A percentile compares a stretch with the other conserved stretches of the same genome.
Evolutionary conservation across 352 stramenopile species (phyloP).

Genomic region (Phytophthora pisi): DNA sequence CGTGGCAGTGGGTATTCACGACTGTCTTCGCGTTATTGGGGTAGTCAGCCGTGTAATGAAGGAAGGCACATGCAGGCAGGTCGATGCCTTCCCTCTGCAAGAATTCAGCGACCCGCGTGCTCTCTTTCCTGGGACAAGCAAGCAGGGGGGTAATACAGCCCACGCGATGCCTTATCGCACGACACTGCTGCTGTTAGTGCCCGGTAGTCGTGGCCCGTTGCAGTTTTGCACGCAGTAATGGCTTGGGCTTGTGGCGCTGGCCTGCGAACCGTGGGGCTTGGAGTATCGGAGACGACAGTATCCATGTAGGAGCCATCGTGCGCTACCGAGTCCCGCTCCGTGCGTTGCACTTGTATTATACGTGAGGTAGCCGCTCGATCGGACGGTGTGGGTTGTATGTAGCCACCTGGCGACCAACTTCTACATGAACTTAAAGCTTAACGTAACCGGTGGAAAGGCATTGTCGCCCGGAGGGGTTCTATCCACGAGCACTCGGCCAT

Average conservation of each 20-base stretch:
- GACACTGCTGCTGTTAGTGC: constrained; percentile 15
- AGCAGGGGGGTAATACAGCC: background rate
- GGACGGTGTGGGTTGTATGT: constrained; percentile 20
- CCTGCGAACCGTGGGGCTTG: constrained; percentile 3
- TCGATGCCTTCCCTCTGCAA: constrained; percentile 7
- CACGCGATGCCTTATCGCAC: background rate
- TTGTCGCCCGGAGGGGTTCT: background rate
- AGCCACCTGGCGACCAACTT: constrained; percentile 2
- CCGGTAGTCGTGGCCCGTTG: constrained; percentile 13
- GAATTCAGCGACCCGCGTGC: constrained; percentile 17
- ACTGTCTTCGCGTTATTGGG: background rate
- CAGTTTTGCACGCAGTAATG: constrained; percentile 23
- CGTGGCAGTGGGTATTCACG: constrained; percentile 12
- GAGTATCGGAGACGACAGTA: background rate
- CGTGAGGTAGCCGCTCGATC: constrained; percentile 22
- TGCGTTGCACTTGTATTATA: background rate
- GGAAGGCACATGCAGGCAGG: too few relatives aligned
- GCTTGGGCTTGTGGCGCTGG: constrained; percentile 4
- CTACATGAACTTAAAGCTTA: background rate
- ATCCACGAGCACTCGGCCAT: constrained; percentile 4
- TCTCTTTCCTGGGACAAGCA: constrained; percentile 28
- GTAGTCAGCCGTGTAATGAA: background rate
- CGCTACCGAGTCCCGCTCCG: constrained; percentile 3
- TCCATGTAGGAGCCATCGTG: background rate
- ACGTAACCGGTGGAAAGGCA: background rate